phyloP scores from a whole-genome alignment of 1,139 yeast genomes.

The Tardiomyces depauwii region DNA sequence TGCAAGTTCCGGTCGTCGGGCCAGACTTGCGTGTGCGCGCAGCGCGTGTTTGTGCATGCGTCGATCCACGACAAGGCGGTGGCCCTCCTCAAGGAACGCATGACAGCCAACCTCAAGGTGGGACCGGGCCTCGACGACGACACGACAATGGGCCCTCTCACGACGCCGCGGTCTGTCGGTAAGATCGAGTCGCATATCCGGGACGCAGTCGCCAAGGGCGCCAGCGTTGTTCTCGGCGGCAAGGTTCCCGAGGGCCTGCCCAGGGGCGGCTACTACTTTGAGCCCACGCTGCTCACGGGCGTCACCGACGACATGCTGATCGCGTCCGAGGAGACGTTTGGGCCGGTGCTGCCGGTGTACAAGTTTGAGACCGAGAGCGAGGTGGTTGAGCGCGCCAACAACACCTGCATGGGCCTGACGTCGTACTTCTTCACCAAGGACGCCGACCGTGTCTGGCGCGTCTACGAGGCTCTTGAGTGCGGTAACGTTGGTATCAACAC shows the following conservation, averaged over 20 bases:
- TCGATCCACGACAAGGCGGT: constrained; percentile 55
- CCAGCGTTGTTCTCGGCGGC: constrained; percentile 71
- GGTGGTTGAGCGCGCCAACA: constrained; percentile 71
- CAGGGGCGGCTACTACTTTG: constrained; percentile 75
- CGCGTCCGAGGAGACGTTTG: constrained; percentile 86
- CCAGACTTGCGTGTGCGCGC: constrained; percentile 78
- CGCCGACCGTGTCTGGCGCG: constrained; percentile 44
- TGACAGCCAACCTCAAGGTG: constrained; percentile 46
- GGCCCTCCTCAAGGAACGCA: constrained; percentile 37
- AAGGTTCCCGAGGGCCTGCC: constrained; percentile 69
- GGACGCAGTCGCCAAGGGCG: constrained; percentile 77
- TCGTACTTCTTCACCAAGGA: constrained; percentile 56
- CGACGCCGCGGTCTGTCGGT: constrained; percentile 63
- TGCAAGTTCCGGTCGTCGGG: constrained; percentile 69
- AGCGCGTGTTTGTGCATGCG: constrained; percentile 66
- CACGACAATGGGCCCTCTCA: constrained; percentile 83
- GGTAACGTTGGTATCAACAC: constrained; percentile 59
- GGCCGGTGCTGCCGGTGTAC: constrained; percentile 75
- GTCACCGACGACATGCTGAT: constrained; percentile 69
- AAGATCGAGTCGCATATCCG: constrained; percentile 51
- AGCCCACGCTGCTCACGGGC: constrained; percentile 77
- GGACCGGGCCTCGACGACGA: constrained; percentile 52
- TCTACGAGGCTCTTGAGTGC: constrained; percentile 45
- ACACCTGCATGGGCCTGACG: constrained; percentile 75
- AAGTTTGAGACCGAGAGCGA: constrained; percentile 54